A percentile compares a stretch with the other conserved stretches of the same genome.
These are phyloP conservation scores for Aeschynomene evenia DNA, from an alignment of 306 rosid species.

Conservation along the genomic window DNA sequence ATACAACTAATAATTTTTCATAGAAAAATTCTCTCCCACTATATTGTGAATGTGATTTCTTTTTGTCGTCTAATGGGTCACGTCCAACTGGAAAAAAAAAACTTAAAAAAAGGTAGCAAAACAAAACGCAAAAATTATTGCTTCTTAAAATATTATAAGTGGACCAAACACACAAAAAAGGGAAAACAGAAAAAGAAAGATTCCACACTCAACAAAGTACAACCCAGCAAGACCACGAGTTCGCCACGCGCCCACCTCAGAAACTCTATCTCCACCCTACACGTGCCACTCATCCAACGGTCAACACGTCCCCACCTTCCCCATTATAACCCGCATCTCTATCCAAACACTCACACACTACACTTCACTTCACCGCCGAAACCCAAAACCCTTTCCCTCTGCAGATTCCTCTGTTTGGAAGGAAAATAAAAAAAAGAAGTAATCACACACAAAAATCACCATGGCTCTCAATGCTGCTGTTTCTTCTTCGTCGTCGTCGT, in stretches of 20 bases:
- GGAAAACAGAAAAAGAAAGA: not conserved
- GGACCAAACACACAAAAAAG: not conserved
- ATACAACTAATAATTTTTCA: too few relatives aligned
- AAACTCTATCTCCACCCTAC: slow-evolving; percentile 39
- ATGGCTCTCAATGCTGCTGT: slow-evolving; percentile 56
- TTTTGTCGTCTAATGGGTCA: not conserved
- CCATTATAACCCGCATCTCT: not conserved
- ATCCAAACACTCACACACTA: too few relatives aligned
- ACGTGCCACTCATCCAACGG: slow-evolving; percentile 47
- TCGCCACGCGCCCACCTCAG: slow-evolving; percentile 60
- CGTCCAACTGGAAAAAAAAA: not conserved
- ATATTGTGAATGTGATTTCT: not conserved
- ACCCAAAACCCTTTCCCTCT: not conserved
- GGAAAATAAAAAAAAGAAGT: not conserved
- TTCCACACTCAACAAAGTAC: slow-evolving; percentile 35
- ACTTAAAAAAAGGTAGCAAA: not conserved
- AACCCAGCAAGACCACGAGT: slow-evolving; percentile 47
- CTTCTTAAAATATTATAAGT: not conserved
- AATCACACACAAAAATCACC: slow-evolving; percentile 1
- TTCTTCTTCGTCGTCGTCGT: slow-evolving; percentile 35
- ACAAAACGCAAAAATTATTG: not conserved
- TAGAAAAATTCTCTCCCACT: not conserved
- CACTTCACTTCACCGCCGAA: not conserved
- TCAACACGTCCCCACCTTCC: not conserved
- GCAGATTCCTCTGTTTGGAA: not conserved